Conservation (phyloP, 1,139 yeast species). For the Magnusiomyces ingens region DNA sequence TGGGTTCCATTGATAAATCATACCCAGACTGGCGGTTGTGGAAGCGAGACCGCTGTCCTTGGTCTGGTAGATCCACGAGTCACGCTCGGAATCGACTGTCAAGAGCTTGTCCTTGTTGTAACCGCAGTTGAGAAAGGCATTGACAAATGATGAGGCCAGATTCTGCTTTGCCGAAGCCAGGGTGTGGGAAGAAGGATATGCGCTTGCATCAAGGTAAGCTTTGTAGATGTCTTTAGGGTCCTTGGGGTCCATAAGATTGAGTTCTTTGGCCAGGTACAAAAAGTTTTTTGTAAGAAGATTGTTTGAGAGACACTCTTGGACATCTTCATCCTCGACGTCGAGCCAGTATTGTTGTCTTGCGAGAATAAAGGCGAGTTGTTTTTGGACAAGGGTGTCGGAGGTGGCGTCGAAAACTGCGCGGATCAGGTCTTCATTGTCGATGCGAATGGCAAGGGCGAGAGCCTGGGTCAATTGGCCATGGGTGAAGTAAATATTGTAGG, state of each 20-base stretch:
- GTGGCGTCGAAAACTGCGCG: constrained; percentile 73
- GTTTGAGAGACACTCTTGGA: constrained; percentile 83
- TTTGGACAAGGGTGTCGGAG: constrained; percentile 63
- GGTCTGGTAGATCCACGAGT: constrained; percentile 86
- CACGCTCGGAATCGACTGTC: constrained; percentile 54
- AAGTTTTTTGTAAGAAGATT: constrained; percentile 72
- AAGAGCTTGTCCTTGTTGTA: constrained; percentile 80
- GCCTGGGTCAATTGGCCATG: constrained; percentile 87
- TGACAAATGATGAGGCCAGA: constrained; percentile 91
- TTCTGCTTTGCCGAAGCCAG: constrained; percentile 93
- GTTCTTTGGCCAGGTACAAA: constrained; percentile 73
- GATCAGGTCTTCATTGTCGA: constrained; percentile 75
- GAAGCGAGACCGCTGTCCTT: constrained; percentile 92
- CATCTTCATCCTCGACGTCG: constrained; percentile 62
- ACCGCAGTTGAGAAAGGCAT: constrained; percentile 86
- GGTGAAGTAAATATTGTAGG: constrained; percentile 76
- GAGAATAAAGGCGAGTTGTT: constrained; percentile 85
- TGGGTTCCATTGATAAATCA: constrained; percentile 86
- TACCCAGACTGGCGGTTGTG: constrained; percentile 87
- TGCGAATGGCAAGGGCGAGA: constrained; percentile 75
- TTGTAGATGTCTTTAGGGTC: constrained; percentile 94
- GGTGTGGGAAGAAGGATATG: constrained; percentile 56
- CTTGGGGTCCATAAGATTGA: constrained; percentile 81
- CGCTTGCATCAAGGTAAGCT: constrained; percentile 66
- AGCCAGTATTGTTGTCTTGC: constrained; percentile 84